Conservation (phyloP, 202 grass and related monocot species). For the Digitaria exilis region DNA sequence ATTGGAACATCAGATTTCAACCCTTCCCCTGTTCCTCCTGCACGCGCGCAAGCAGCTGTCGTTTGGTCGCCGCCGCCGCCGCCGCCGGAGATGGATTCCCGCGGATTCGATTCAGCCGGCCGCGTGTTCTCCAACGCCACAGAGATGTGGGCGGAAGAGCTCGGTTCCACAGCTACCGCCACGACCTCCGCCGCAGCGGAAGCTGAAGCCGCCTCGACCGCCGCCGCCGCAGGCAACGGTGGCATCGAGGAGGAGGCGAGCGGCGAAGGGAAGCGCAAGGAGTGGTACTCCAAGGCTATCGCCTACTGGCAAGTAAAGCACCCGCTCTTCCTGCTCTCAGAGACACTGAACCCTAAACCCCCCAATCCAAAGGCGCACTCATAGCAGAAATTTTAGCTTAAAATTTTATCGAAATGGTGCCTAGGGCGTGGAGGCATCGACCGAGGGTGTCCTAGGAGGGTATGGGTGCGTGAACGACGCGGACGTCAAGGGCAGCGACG, state of each 20-base stretch:
- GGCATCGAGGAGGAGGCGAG: conserved; percentile 28
- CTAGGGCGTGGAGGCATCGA: conserved; percentile 89
- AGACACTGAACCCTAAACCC: conserved; percentile 54
- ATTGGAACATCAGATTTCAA: background rate
- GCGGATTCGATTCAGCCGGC: conserved; percentile 72
- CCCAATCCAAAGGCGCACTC: background rate
- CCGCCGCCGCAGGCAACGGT: conserved; percentile 27
- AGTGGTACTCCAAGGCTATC: conserved; percentile 97
- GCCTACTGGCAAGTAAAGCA: conserved; percentile 93
- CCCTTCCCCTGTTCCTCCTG: background rate
- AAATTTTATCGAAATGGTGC: conserved; percentile 23
- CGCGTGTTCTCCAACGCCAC: conserved; percentile 70
- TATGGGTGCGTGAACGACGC: conserved; percentile 88
- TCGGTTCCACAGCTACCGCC: conserved; percentile 38
- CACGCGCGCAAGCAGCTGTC: conserved; percentile 1
- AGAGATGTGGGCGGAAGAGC: conserved; percentile 90
- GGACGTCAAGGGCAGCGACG: conserved; percentile 92
- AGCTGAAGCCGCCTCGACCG: conserved; percentile 15
- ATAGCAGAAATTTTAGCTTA: conserved; percentile 18
- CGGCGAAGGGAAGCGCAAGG: conserved; percentile 46
- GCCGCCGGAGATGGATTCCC: conserved; percentile 73
- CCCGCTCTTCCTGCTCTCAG: background rate
- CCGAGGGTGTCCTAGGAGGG: conserved; percentile 88
- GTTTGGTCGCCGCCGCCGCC: conserved; percentile 7
- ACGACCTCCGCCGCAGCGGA: background rate